Percentiles rank a stretch among this genome's conserved stretches.
Conservation (phyloP, 768 basidiomycete species). For the Lentinula sp. region DNA sequence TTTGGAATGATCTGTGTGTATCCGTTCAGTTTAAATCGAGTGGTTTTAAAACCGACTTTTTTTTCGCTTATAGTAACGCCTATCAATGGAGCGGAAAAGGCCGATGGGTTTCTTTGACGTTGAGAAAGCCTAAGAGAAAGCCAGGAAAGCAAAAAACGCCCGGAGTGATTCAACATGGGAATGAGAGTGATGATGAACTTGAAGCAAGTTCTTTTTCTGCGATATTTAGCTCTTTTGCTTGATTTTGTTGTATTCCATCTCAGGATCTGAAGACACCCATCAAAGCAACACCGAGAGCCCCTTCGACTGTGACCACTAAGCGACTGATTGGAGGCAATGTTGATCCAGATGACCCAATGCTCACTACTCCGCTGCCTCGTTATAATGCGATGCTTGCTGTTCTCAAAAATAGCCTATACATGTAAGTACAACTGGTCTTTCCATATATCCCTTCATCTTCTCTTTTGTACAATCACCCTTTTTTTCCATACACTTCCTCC, state of each 20-base stretch:
- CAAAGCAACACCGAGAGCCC: not conserved
- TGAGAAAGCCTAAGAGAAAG: slow-evolving; percentile 56
- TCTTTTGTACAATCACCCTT: no score
- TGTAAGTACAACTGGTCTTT: slow-evolving; percentile 41
- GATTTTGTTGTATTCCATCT: not conserved
- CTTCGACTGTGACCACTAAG: slow-evolving; percentile 1
- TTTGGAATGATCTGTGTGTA: slow-evolving; percentile 81
- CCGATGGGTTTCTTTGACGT: slow-evolving; percentile 70
- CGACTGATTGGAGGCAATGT: slow-evolving; percentile 19
- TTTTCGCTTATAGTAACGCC: slow-evolving; percentile 48
- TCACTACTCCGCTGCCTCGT: slow-evolving; percentile 60
- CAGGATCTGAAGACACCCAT: not conserved
- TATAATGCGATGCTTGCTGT: slow-evolving; percentile 91
- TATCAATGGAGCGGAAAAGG: slow-evolving; percentile 74
- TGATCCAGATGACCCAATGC: slow-evolving; percentile 60
- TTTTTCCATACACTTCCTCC: not conserved
- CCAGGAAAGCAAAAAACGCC: slow-evolving; percentile 30
- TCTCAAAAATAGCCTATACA: slow-evolving; percentile 77
- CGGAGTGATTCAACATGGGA: slow-evolving; percentile 6
- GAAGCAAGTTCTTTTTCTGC: slow-evolving; percentile 7
- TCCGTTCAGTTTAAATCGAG: not conserved
- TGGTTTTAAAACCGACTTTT: not conserved
- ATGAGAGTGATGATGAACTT: slow-evolving; percentile 15
- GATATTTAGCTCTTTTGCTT: not conserved
- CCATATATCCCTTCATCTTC: no score